These are phyloP conservation scores for Ophiostoma sp. DNA, from an alignment of 2,329 filamentous ascomycete species.

Conservation along the genomic window DNA sequence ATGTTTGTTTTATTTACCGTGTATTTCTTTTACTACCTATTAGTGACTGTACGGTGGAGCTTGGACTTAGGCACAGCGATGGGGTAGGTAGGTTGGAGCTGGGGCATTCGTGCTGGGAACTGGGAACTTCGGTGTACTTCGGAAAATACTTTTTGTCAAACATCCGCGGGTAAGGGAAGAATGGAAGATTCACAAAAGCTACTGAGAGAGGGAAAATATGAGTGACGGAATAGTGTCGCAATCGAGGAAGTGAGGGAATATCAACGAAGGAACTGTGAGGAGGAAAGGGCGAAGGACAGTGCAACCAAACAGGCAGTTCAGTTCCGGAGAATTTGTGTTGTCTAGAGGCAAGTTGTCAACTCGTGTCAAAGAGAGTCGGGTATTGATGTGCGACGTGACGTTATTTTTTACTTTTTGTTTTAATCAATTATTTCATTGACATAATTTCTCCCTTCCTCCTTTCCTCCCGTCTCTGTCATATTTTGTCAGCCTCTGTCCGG, in stretches of 20 bases:
- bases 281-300: neutral
- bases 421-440: neutral
- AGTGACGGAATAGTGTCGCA: neutral
- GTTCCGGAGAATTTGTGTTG: neutral
- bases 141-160: neutral
- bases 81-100: neutral
- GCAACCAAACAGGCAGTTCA: neutral
- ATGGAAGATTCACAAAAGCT: too few relatives aligned
- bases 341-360: neutral
- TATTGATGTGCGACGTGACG: neutral
- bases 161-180: neutral
- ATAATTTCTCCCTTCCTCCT: neutral
- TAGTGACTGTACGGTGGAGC: neutral
- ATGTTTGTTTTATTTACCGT: too few relatives aligned
- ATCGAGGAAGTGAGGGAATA: neutral
- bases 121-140: constrained; percentile 6
- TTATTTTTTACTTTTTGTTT: neutral
- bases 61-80: neutral
- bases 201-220: neutral
- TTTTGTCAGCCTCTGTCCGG: neutral
- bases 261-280: neutral
- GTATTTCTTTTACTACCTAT: neutral
- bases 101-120: neutral
- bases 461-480: neutral
- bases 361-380: neutral